These are phyloP conservation scores for Rhododendron williamsianum DNA, from an alignment of 148 eudicot genomes.

Conservation along the genomic window DNA sequence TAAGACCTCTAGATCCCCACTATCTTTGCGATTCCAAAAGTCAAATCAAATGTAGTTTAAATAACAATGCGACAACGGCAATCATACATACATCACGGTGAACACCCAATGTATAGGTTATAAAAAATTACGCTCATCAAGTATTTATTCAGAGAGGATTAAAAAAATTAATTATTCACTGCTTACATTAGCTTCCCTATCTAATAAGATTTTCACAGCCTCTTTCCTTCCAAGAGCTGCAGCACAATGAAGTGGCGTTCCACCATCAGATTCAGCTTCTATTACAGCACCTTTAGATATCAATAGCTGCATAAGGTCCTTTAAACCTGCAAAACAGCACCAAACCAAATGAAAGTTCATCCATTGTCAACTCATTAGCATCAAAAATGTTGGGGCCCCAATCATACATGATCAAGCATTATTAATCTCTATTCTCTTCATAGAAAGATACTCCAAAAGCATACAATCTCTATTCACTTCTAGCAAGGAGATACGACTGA, in stretches of 20 bases:
- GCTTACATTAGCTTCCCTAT: slow-evolving; percentile 21
- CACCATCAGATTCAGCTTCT: slow-evolving; percentile 18
- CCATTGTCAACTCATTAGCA: background rate
- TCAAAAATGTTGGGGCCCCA: background rate
- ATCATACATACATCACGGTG: background rate
- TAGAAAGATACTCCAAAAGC: background rate
- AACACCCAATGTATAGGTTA: background rate
- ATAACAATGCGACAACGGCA: background rate
- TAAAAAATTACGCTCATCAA: background rate
- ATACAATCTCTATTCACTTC: background rate
- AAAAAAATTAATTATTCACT: background rate
- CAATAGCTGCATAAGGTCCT: slow-evolving; percentile 14
- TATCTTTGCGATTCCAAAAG: background rate
- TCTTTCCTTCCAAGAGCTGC: slow-evolving; percentile 19
- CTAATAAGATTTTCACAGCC: slow-evolving; percentile 20
- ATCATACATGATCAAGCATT: background rate
- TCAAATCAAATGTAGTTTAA: background rate
- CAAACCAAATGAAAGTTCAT: background rate
- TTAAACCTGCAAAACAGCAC: slow-evolving; percentile 7
- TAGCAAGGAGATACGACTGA: background rate
- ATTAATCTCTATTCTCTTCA: background rate
- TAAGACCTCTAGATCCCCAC: background rate
- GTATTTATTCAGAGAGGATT: background rate
- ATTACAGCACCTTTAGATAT: slow-evolving; percentile 21
- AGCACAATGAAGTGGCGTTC: slow-evolving; percentile 24